Evolutionary conservation across 345 rosid species (phyloP), one percentile per base, ranked within the genome.

Genomic region (Pugionium cornutum): DNA sequence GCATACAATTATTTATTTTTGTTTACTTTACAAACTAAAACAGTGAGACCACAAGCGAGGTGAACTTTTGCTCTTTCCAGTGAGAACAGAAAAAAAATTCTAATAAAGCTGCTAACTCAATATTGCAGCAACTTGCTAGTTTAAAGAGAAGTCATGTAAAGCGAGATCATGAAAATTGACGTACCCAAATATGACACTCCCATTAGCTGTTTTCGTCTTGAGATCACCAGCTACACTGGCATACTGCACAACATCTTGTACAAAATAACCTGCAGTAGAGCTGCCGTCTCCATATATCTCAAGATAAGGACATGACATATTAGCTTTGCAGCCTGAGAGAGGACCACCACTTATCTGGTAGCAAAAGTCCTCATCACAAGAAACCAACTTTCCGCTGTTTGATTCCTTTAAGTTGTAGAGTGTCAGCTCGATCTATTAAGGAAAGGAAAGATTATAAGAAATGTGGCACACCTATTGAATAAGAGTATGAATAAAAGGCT

Each of bases 201-300:
- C 99, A 78, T 92, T 92, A 43, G 90, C 83, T 1, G 95, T 62
- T 42, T 84, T 77, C 4, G 99, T 88, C 77, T 83, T 27, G 35
- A 88, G 90, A 77, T 92, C 92, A 35, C 98, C 97, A 45, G 98
- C 87, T 18, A 92, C 98, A 70, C 82, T 75, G 68, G 80, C 97
- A 70, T 89, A 90, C 64, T 83, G 82, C 58, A 89, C 89, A 74
- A 78, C 53, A 64, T 92, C 99, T 74, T 76, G 72, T 29, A 92
- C 89, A 78, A 92, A 88, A 66, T 86, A 86, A 43, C 97, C 99
- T 0, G 92, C 83, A 59, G 94, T 86, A 52, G 96, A 85, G 78
- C 99, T 90, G 67, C 99, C 99, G 77, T 92, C 99, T 53, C 95
- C 90, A 84, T 92, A 90, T 58, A 90, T 83, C 81, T 86, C 97